Percentiles rank a stretch among this genome's conserved stretches.
Conservation (phyloP, 768 basidiomycete genomes). For the Tulasnella sp. region DNA sequence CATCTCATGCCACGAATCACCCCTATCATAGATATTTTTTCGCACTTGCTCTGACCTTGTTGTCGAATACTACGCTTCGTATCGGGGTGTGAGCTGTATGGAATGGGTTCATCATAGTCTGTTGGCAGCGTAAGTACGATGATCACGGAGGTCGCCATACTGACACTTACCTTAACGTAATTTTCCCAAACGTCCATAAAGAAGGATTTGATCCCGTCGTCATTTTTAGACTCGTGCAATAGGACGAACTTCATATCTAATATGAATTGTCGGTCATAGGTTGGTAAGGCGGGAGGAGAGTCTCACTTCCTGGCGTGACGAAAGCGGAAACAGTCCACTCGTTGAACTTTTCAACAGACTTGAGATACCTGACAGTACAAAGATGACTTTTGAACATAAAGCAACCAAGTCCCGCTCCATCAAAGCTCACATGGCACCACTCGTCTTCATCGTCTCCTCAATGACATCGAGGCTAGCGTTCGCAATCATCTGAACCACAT, state of each 20-base stretch:
- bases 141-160: no score
- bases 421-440: constrained; percentile 64
- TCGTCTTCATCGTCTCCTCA: constrained; percentile 86
- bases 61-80: constrained; percentile 75
- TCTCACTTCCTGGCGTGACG: constrained; percentile 88
- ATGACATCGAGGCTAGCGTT: constrained; percentile 93
- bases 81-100: constrained; percentile 85
- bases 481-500: constrained; percentile 98
- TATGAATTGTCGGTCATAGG: background rate
- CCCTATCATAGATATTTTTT: constrained; percentile 60
- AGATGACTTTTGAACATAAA: background rate
- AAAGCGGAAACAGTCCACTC: constrained; percentile 99
- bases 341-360: constrained; percentile 94
- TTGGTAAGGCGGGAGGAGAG: background rate
- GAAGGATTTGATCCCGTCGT: constrained; percentile 91
- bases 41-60: constrained; percentile 77
- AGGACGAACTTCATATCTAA: constrained; percentile 93
- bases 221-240: constrained; percentile 92
- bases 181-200: constrained; percentile 96
- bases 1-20: background rate
- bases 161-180: constrained; percentile 77
- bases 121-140: constrained; percentile 22
- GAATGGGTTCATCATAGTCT: constrained; percentile 95
- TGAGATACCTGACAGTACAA: constrained; percentile 69
- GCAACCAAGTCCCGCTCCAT: no score